Base-by-base conservation (phyloP, 1,139 yeast genomes). In the Eremothecium cymbalariae region DNA sequence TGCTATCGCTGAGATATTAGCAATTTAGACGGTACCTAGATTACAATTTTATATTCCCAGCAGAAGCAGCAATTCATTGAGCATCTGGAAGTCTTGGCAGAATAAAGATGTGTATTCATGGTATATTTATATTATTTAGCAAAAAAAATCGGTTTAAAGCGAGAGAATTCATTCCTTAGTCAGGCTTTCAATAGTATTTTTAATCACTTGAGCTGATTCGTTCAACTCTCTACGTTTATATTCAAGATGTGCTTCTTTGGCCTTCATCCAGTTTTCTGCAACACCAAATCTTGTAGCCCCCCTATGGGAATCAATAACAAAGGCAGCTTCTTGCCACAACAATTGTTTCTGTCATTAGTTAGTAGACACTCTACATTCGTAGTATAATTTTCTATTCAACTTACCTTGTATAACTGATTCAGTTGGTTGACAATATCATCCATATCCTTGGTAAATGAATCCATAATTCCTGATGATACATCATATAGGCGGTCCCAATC, bases 251-350 rank as follows among this genome's bases (percentile, higher is more conserved):
- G 36, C 31, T 25, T 52, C 57, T 29, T 55, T 53, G 13, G 37
- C 22, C 20, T 41, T 42, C 36, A 52, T 47, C 60, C 59, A 56
- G 14, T 43, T 40, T 32, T 55, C 56, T 1, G 47, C 44, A 16
- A 32, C 36, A 11, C 53, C 51, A 18, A 56, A 47, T 8, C 45
- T 34, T 4, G 41, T 39, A 3, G 52, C 51, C 2, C 56, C 59
- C 27, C 52, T 41, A 21, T 53, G 56, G 2, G 59, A 50, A 34
- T 56, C 60, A 25, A 48, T 44, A 3, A 49, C 36, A 24, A 53
- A 55, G 2, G 57, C 59, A 7, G 58, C 44, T 25, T 56, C 60
- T 37, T 55, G 59, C 60, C 60, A 56, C 14, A 53, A 27, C 33
- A 51, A 48, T 32, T 50, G 48, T 29, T 46, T 46, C 46, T 50